Evolutionary conservation across 2,329 filamentous ascomycete species (phyloP).

Genomic region (Penicillium brevicompactum): DNA sequence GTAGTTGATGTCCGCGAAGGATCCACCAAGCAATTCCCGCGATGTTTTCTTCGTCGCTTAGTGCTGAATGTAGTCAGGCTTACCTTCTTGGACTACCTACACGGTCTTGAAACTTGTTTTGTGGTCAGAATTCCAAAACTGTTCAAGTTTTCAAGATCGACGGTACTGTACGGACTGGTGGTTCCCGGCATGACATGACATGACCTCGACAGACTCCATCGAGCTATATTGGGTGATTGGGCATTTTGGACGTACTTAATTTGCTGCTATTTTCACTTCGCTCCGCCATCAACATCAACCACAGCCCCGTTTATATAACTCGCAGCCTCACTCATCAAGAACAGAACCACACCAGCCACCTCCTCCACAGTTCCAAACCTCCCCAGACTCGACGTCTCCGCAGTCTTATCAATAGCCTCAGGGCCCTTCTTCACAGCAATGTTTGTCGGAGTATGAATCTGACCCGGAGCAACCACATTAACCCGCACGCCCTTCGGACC

Average conservation of each 20-base stretch:
- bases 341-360: slow-evolving; percentile 54
- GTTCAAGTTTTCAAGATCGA: not conserved
- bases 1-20: not conserved
- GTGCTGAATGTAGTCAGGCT: too few species aligned
- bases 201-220: not conserved
- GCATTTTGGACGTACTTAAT: too few species aligned
- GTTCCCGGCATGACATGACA: not conserved
- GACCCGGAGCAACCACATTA: slow-evolving; percentile 35
- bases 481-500: slow-evolving; percentile 20
- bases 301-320: slow-evolving; percentile 53
- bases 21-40: not conserved
- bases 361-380: slow-evolving; percentile 50
- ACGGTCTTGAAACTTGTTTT: not conserved
- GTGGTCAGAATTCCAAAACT: not conserved
- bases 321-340: slow-evolving; percentile 49
- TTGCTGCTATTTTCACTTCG: not conserved
- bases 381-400: slow-evolving; percentile 8
- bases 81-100: too few species aligned
- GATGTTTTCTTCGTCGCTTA: not conserved
- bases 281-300: slow-evolving; percentile 37
- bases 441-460: slow-evolving; percentile 53
- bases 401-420: slow-evolving; percentile 42
- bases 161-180: not conserved
- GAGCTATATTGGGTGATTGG: too few species aligned
- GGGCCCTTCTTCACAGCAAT: slow-evolving; percentile 52